These are phyloP conservation scores for Clonostachys byssicola DNA, from an alignment of 2,329 filamentous ascomycete species.

Conservation along the genomic window DNA sequence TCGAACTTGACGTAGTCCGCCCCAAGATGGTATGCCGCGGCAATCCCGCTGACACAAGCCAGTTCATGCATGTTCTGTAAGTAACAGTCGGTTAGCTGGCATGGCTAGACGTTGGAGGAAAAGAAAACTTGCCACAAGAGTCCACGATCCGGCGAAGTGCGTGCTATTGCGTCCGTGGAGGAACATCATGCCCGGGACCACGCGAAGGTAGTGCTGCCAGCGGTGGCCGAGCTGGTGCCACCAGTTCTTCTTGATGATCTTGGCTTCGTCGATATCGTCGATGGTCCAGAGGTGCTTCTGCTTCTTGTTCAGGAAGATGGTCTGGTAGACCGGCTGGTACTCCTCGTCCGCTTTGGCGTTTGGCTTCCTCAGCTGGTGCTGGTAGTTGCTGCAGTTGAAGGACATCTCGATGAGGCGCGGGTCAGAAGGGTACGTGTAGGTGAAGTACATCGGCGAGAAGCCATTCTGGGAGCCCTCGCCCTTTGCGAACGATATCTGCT, in stretches of 20 bases:
- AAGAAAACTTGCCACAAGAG: constrained; percentile 51
- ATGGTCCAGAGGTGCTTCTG: constrained; percentile 54
- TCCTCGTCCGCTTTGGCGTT: constrained; percentile 7
- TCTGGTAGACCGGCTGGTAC: constrained; percentile 65
- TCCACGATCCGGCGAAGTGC: constrained; percentile 64
- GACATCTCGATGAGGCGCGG: constrained; percentile 62
- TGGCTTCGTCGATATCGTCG: constrained; percentile 51
- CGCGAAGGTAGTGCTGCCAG: constrained; percentile 59
- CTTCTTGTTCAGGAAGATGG: constrained; percentile 60
- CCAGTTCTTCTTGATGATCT: constrained; percentile 61
- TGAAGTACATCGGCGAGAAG: constrained; percentile 64
- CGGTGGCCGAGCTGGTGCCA: constrained; percentile 65
- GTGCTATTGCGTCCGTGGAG: constrained; percentile 63
- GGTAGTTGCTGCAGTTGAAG: constrained; percentile 74
- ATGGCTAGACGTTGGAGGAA: not conserved
- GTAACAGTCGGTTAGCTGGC: not conserved
- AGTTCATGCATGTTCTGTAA: constrained; percentile 62
- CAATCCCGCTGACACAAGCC: constrained; percentile 66
- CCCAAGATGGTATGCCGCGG: constrained; percentile 65
- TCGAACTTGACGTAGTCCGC: constrained; percentile 60
- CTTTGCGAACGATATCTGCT: constrained; percentile 33
- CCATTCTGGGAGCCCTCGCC: constrained; percentile 42
- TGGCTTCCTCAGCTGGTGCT: constrained; percentile 59
- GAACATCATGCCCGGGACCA: constrained; percentile 69
- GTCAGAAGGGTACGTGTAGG: constrained; percentile 53